Conservation (phyloP, 2,329 filamentous ascomycete species). For the Fusarium subtropicale region DNA sequence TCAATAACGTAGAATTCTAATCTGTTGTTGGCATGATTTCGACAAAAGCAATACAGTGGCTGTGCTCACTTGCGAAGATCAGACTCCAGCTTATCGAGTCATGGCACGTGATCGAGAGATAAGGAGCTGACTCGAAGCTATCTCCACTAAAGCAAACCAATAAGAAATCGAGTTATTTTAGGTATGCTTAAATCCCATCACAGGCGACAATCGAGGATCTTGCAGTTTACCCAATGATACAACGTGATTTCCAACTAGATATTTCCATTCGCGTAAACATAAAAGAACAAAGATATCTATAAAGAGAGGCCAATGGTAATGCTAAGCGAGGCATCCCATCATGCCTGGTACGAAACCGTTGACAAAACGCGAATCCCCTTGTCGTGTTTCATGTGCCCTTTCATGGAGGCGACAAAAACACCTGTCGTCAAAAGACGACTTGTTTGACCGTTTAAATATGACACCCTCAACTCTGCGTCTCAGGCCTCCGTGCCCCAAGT, state of each 20-base stretch:
- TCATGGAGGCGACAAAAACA: neutral
- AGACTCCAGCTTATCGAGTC: neutral
- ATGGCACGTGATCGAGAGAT: neutral
- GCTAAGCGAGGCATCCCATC: neutral
- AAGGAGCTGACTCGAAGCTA: neutral
- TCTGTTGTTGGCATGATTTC: rapidly evolving
- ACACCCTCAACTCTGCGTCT: neutral
- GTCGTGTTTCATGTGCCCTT: neutral
- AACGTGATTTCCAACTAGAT: neutral
- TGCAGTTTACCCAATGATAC: neutral
- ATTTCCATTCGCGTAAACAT: neutral
- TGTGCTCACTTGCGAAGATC: neutral
- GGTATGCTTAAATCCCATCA: neutral
- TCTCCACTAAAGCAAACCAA: neutral
- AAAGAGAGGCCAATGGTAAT: neutral
- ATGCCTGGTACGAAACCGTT: neutral
- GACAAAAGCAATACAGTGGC: too few species aligned
- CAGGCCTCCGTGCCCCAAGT: too few species aligned
- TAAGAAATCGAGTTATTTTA: neutral
- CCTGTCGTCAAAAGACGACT: rapidly evolving
- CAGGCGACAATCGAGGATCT: neutral
- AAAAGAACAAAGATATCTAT: too few species aligned
- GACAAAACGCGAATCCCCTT: neutral
- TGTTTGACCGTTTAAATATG: neutral
- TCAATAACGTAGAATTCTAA: neutral